Conservation (phyloP, 805 yeast species). For the Saccharomycopsis microspora region DNA sequence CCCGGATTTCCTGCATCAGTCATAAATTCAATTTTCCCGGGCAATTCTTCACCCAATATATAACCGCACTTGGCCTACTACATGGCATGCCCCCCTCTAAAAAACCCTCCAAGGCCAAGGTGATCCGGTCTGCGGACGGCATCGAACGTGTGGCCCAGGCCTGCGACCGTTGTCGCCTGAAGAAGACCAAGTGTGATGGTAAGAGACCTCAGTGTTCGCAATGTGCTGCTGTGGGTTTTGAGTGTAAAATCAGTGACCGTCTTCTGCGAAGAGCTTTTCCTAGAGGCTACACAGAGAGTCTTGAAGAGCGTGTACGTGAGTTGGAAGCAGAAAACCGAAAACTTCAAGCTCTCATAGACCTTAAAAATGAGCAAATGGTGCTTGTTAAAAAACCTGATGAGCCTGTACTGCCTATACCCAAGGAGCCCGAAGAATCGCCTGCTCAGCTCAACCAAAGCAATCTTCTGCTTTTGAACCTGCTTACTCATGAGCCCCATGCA, state of each 20-base stretch:
- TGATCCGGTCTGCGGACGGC: conserved; percentile 59
- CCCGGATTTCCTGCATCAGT: too few species aligned
- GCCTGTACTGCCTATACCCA: background rate
- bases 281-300: conserved; percentile 81
- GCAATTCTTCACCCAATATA: too few species aligned
- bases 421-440: background rate
- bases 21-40: too few species aligned
- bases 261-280: conserved; percentile 83
- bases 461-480: conserved; percentile 23
- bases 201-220: conserved; percentile 65
- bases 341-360: conserved; percentile 48
- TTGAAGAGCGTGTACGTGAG: conserved; percentile 82
- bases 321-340: conserved; percentile 72
- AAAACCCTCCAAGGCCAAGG: conserved; percentile 23
- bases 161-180: conserved; percentile 79
- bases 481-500: conserved; percentile 25
- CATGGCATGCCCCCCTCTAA: background rate
- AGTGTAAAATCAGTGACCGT: conserved; percentile 80
- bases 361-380: conserved; percentile 54
- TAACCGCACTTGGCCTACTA: too few species aligned
- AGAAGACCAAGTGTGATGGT: conserved; percentile 73
- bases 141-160: conserved; percentile 77
- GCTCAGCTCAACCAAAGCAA: conserved; percentile 24
- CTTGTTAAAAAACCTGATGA: conserved; percentile 23
- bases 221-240: conserved; percentile 76